Conservation (phyloP, 108 stramenopile species). For the Cyclotella baltica region DNA sequence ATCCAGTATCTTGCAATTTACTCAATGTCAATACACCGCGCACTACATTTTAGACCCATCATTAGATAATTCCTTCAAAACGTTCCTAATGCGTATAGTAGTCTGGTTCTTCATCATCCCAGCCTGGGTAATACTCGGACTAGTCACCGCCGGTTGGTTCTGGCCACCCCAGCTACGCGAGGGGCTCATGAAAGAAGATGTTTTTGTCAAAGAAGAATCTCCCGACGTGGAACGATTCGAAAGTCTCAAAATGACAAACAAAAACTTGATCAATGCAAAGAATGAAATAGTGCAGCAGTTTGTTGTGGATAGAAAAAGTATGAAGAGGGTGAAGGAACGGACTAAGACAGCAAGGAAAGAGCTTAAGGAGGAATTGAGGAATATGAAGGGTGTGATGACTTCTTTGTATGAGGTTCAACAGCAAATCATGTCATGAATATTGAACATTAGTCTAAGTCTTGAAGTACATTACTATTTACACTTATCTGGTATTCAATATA, state of each 20-base stretch:
- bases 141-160: conserved; percentile 72
- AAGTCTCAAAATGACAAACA: conserved; percentile 52
- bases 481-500: too few relatives aligned
- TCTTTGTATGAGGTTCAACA: conserved; percentile 63
- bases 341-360: conserved; percentile 69
- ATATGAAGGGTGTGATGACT: conserved; percentile 77
- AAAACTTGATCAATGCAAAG: conserved; percentile 60
- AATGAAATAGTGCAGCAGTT: conserved; percentile 63
- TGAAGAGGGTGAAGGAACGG: conserved; percentile 65
- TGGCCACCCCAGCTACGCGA: conserved; percentile 92
- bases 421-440: conserved; percentile 15
- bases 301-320: conserved; percentile 65
- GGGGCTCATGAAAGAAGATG: conserved; percentile 75
- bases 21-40: background rate
- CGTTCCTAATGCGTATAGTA: conserved; percentile 59
- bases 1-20: background rate
- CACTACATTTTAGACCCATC: conserved; percentile 25
- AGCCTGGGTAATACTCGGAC: conserved; percentile 69
- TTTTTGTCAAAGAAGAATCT: conserved; percentile 64
- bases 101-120: conserved; percentile 71
- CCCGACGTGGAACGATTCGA: conserved; percentile 57
- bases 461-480: too few relatives aligned
- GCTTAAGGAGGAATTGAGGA: conserved; percentile 72
- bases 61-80: conserved; percentile 58
- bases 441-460: too few relatives aligned